Base-by-base conservation (phyloP, 192 early-diverging fungal species). In the Rhizoclosmatium sp. region DNA sequence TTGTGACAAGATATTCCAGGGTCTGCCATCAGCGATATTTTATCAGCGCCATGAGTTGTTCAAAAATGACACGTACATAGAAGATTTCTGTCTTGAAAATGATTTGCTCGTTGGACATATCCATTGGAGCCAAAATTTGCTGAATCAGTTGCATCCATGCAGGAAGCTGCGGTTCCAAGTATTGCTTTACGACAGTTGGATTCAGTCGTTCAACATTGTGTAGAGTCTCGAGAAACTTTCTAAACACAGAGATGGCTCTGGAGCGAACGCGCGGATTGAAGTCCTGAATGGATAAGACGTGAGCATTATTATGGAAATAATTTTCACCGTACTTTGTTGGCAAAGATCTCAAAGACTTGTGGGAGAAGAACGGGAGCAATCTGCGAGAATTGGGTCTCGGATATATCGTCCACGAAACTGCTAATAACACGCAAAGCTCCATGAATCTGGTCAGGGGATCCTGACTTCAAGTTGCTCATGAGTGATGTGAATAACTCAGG, bases 331-430 rank as follows among this genome's bases (percentile, higher is more conserved):
- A 75, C 72, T 59, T 75, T n/a, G 46, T 67, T 82, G 23, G 85
- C 82, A 78, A 95, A 88, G 48, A 99, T 94, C n/a, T 87, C 82
- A 71, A 88, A 87, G 49, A 99, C 91, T 82, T 97, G 94, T 0
- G 96, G 95, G 47, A 97, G 81, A 2, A 99, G 82, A 19, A 89
- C 80, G 51, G 94, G 93, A 0, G 93, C 93, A 65, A 99, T 85
- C 65, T 93, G 88, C 49, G 93, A 92, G 71, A 96, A 88, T 73
- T 97, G 95, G 59, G 93, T 87, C 69, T 96, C 95, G 5, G 95
- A 93, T 75, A 99, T 88, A 81, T 97, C 95, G 68, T 92, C 88
- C 14, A 96, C 91, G 85, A 96, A 95, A 73, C 97, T 95, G 86
- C 87, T 81, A 31, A 95, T 82, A 3, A 97, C 95, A 65, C 92